Evolutionary conservation across 2,329 filamentous ascomycete species (phyloP).

Genomic region (Neospermospora avenae): DNA sequence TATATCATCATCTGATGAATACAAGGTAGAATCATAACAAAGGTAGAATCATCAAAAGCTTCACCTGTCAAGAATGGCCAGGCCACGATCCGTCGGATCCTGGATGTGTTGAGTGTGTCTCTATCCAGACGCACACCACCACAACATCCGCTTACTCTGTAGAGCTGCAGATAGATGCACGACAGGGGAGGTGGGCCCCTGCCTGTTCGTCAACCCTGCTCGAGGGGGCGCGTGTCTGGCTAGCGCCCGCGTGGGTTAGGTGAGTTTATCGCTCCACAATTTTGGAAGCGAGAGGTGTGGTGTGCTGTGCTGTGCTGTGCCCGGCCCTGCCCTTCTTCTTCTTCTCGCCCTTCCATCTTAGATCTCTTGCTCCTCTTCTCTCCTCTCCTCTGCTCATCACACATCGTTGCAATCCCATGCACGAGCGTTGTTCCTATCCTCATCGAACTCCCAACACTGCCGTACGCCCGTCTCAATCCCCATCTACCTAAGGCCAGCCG

Average conservation of each 20-base stretch:
- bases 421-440: not conserved
- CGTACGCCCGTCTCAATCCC: not conserved
- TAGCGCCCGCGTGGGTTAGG: not conserved
- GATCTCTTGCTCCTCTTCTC: not conserved
- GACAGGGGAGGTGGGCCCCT: not conserved
- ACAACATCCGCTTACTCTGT: no score
- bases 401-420: not conserved
- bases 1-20: no score
- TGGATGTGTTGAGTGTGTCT: not conserved
- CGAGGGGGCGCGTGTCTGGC: not conserved
- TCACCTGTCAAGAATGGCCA: no score
- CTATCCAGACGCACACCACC: not conserved
- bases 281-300: not conserved
- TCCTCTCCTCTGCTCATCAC: not conserved
- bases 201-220: no score
- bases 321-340: not conserved
- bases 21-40: no score
- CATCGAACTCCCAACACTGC: not conserved
- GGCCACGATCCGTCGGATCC: no score
- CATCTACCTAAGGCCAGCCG: not conserved
- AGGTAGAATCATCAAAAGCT: no score
- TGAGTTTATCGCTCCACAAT: not conserved
- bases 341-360: not conserved
- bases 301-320: not conserved
- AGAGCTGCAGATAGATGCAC: no score